phyloP scores from a whole-genome alignment of 345 rosid species.

The Eucalyptus cloeziana region DNA sequence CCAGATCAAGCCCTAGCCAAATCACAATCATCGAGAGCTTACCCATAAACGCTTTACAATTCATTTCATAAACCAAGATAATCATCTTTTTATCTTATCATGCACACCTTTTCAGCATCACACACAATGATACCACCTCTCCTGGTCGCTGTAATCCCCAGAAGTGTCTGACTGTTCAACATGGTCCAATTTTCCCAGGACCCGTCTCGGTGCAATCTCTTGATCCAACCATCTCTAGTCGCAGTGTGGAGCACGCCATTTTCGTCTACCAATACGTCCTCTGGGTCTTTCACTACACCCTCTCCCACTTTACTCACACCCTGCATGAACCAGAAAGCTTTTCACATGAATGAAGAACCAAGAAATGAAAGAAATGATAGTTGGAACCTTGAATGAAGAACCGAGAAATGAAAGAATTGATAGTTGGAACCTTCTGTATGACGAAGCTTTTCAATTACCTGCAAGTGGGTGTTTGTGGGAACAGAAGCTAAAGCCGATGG shows the following conservation, averaged over 20 bases:
- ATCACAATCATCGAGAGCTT: background rate
- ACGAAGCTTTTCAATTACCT: slow-evolving; percentile 9
- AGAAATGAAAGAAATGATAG: background rate
- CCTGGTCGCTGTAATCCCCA: slow-evolving; percentile 22
- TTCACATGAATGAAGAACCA: background rate
- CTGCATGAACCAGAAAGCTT: background rate
- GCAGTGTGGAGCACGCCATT: slow-evolving; percentile 30
- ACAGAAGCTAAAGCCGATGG: background rate
- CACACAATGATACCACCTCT: slow-evolving; percentile 28
- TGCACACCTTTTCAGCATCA: slow-evolving; percentile 14
- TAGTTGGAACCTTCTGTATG: background rate
- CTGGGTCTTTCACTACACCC: slow-evolving; percentile 23
- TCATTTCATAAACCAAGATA: background rate
- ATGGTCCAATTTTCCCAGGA: slow-evolving; percentile 34
- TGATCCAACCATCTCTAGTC: slow-evolving; percentile 42
- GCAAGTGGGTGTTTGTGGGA: slow-evolving; percentile 21
- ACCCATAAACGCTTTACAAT: background rate
- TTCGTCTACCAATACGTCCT: slow-evolving; percentile 22
- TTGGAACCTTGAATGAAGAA: background rate
- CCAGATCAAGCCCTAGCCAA: slow-evolving; percentile 32
- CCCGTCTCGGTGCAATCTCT: slow-evolving; percentile 23
- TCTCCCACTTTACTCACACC: slow-evolving; percentile 25
- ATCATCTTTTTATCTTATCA: background rate
- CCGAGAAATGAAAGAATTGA: background rate
- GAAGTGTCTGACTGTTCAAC: slow-evolving; percentile 9